Conservation (phyloP, 2,329 filamentous ascomycete species). For the Epichloe coenophiala region DNA sequence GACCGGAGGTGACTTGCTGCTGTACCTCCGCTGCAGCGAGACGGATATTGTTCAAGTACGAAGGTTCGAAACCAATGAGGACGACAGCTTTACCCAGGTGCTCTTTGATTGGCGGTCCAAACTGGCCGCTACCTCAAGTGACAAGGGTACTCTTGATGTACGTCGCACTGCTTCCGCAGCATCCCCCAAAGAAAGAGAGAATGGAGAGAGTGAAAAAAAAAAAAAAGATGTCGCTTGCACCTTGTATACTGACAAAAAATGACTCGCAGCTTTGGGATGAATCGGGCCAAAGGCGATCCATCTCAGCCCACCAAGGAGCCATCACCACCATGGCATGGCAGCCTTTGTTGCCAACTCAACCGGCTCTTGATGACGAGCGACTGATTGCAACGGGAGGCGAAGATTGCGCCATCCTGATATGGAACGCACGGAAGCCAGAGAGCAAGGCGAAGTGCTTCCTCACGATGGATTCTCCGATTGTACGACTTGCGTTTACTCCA, state of each 20-base stretch:
- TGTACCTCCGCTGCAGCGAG: slow-evolving; percentile 33
- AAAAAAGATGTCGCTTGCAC: background rate
- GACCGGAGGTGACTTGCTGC: slow-evolving; percentile 41
- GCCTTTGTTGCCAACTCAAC: slow-evolving; percentile 28
- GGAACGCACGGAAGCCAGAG: slow-evolving; percentile 43
- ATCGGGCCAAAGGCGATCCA: slow-evolving; percentile 37
- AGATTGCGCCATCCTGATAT: slow-evolving; percentile 48
- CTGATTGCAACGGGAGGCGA: slow-evolving; percentile 49
- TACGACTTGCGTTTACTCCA: slow-evolving; percentile 47
- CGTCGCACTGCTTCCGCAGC: slow-evolving; percentile 15
- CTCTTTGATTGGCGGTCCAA: slow-evolving; percentile 41
- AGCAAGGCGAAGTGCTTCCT: slow-evolving; percentile 44
- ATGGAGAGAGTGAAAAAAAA: background rate
- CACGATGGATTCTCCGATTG: slow-evolving; percentile 45
- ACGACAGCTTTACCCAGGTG: slow-evolving; percentile 41
- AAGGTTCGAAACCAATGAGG: slow-evolving; percentile 38
- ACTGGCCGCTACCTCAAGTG: slow-evolving; percentile 44
- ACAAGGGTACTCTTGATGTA: slow-evolving; percentile 48
- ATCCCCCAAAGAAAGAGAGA: background rate
- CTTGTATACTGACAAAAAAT: background rate
- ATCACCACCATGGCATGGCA: slow-evolving; percentile 50
- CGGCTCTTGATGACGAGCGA: slow-evolving; percentile 32
- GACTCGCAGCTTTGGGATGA: slow-evolving; percentile 39
- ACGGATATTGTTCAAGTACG: slow-evolving; percentile 30
- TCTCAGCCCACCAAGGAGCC: slow-evolving; percentile 43